Percentiles rank a stretch among this genome's conserved stretches.
Conservation (phyloP, 2,329 filamentous ascomycete genomes). For the Cordyceps cicadae region DNA sequence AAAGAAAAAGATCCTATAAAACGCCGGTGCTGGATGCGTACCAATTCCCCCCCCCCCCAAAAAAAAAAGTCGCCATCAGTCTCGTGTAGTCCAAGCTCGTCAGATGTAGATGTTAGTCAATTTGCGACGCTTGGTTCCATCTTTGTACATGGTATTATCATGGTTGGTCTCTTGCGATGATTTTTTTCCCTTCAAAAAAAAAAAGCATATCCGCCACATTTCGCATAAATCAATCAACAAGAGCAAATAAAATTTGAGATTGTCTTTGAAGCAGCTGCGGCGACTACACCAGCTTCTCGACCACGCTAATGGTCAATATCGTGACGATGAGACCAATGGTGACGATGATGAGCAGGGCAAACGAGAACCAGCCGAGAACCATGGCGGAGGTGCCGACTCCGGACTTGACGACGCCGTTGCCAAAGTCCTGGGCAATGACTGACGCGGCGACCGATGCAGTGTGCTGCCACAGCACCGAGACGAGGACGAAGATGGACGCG, state of each 20-base stretch:
- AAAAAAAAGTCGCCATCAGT: slow-evolving; percentile 1
- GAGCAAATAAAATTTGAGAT: neutral
- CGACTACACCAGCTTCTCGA: slow-evolving; percentile 51
- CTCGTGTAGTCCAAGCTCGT: neutral
- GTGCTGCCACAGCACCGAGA: slow-evolving; percentile 81
- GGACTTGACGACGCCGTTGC: slow-evolving; percentile 77
- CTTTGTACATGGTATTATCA: neutral
- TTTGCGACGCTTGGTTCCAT: no score
- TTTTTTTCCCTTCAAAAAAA: neutral
- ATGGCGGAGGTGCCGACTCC: slow-evolving; percentile 92
- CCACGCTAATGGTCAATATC: slow-evolving; percentile 84
- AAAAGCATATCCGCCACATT: neutral
- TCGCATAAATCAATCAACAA: neutral
- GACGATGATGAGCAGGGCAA: slow-evolving; percentile 85
- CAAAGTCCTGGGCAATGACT: slow-evolving; percentile 86
- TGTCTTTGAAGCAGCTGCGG: neutral
- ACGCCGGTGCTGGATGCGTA: slow-evolving; percentile 9
- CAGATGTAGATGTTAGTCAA: no score
- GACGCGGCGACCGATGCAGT: slow-evolving; percentile 93
- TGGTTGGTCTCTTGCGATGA: neutral
- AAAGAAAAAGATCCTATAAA: neutral
- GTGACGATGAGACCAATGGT: slow-evolving; percentile 92
- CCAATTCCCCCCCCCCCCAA: neutral
- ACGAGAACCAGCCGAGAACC: slow-evolving; percentile 97
- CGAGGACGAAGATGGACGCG: slow-evolving; percentile 61